Percentiles rank a stretch among this genome's conserved stretches.
Conservation (phyloP, 345 rosid genomes). For the Euphorbia lathyris region DNA sequence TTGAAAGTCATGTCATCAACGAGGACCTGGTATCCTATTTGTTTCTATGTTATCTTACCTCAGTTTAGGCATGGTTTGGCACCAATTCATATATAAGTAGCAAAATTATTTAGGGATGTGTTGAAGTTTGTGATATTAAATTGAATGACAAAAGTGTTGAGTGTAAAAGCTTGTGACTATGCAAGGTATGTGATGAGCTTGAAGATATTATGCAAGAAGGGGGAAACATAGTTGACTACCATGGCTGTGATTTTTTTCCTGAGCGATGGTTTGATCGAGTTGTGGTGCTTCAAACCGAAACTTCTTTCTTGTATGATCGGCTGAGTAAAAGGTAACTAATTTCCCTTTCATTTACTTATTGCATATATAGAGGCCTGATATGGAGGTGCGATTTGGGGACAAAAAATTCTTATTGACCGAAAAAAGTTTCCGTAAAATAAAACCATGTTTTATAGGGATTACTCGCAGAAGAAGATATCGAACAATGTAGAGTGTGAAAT, state of each 20-base stretch:
- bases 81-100: too few relatives aligned
- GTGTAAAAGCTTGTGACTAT: constrained; percentile 9
- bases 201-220: too few relatives aligned
- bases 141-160: neutral
- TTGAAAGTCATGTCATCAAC: constrained; percentile 65
- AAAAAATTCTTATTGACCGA: neutral
- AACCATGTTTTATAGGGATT: constrained; percentile 47
- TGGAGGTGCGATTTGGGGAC: too few relatives aligned
- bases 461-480: constrained; percentile 57
- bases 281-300: constrained; percentile 80
- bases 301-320: constrained; percentile 67
- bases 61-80: too few relatives aligned
- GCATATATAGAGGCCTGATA: too few relatives aligned
- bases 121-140: neutral
- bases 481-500: constrained; percentile 89
- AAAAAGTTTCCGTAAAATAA: neutral
- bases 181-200: constrained; percentile 80
- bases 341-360: too few relatives aligned
- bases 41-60: too few relatives aligned
- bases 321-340: constrained; percentile 60
- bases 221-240: too few relatives aligned
- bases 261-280: too few relatives aligned
- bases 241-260: too few relatives aligned
- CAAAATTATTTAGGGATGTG: neutral
- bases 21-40: constrained; percentile 57